Percentiles rank a stretch among this genome's conserved stretches.
Conservation (phyloP, 495 filamentous ascomycete species). For the Sabuloglossum arenarium region DNA sequence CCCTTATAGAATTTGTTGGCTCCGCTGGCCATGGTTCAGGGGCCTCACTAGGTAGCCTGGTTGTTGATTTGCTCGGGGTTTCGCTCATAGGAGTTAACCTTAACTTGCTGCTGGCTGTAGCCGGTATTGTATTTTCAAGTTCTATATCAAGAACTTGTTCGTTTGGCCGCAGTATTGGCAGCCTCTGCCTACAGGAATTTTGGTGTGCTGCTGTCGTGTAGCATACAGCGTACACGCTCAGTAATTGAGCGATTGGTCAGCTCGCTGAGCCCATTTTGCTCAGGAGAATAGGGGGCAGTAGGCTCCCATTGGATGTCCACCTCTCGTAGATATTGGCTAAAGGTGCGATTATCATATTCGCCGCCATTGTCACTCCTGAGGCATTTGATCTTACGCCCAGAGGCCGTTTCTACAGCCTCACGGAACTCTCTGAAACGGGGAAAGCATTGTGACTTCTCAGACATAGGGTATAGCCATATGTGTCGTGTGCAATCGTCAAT, state of each 20-base stretch:
- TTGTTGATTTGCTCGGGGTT: too few species aligned
- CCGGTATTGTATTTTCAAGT: too few species aligned
- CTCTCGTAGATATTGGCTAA: background rate
- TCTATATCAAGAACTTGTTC: too few species aligned
- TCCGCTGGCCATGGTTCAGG: too few species aligned
- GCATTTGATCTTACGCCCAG: background rate
- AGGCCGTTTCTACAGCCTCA: background rate
- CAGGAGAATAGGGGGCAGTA: background rate
- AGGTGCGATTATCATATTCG: background rate
- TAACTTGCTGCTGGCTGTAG: too few species aligned
- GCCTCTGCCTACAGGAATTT: background rate
- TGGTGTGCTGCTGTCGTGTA: background rate
- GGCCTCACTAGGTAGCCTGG: too few species aligned
- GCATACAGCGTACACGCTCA: background rate
- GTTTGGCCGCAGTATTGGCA: background rate
- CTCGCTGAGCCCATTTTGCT: conserved; percentile 5
- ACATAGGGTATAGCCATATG: too few species aligned
- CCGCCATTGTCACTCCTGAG: background rate
- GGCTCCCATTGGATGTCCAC: background rate
- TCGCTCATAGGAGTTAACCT: too few species aligned
- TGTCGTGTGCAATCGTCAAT: background rate
- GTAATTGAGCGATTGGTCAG: background rate
- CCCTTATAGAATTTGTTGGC: too few species aligned
- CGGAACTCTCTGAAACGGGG: too few species aligned
- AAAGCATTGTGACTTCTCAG: too few species aligned